Evolutionary conservation across 1,284 basidiomycete species (phyloP).

Genomic region (Phlebopus sp.): DNA sequence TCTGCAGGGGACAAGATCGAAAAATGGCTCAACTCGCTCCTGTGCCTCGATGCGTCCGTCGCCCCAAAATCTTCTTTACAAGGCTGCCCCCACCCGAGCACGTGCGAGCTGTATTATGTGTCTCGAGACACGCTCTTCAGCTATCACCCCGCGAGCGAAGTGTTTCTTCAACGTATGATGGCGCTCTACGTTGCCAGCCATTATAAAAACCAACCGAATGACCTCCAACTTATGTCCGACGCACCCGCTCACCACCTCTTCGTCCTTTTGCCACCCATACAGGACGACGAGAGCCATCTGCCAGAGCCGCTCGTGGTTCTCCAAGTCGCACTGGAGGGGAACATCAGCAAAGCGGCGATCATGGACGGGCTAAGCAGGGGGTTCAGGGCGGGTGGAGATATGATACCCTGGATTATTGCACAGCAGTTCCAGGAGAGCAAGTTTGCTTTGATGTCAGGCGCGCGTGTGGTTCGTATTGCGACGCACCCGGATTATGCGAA

Average conservation of each 20-base stretch:
- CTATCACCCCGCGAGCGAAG: conserved; percentile 95
- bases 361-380: conserved; percentile 84
- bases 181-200: conserved; percentile 95
- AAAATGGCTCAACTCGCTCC: conserved; percentile 88
- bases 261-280: conserved; percentile 89
- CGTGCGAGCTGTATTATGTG: conserved; percentile 95
- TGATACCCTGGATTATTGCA: conserved; percentile 97
- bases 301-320: conserved; percentile 95
- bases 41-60: conserved; percentile 93
- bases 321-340: conserved; percentile 95
- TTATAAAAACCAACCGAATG: conserved; percentile 99
- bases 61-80: conserved; percentile 56
- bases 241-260: conserved; percentile 97
- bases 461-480: conserved; percentile 90
- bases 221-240: conserved; percentile 94
- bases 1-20: conserved; percentile 86
- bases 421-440: conserved; percentile 97
- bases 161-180: conserved; percentile 99
- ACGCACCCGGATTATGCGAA: conserved; percentile 95
- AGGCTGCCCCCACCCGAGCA: conserved; percentile 89
- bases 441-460: conserved; percentile 91
- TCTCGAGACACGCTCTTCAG: conserved; percentile 96
- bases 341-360: conserved; percentile 84
- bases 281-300: conserved; percentile 80
- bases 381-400: conserved; percentile 85